Conservation (phyloP, 2,329 filamentous ascomycete species). For the Cyanodermella asteris region DNA sequence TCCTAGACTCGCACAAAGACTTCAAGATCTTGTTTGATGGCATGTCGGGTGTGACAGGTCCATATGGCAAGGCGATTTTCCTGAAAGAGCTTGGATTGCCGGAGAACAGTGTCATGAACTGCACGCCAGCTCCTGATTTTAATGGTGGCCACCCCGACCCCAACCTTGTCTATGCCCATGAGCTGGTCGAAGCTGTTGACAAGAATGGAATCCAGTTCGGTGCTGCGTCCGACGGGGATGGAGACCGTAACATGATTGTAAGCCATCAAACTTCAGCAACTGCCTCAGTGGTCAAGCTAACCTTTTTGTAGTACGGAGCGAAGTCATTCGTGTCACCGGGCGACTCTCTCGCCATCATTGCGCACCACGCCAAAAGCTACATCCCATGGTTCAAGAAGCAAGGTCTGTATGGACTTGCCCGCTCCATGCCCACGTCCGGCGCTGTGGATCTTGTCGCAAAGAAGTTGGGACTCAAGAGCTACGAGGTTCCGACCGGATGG, state of each 20-base stretch:
- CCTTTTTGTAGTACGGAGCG: too few species aligned
- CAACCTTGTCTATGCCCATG: conserved; percentile 91
- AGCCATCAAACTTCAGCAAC: too few species aligned
- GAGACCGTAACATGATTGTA: conserved; percentile 99
- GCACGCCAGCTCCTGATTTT: conserved; percentile 79
- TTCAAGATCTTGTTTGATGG: conserved; percentile 97
- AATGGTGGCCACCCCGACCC: conserved; percentile 93
- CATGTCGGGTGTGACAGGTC: conserved; percentile 82
- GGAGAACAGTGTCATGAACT: conserved; percentile 66
- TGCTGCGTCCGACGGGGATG: conserved; percentile 87
- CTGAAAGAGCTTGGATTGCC: conserved; percentile 76
- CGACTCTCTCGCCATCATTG: conserved; percentile 93
- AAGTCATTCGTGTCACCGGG: conserved; percentile 92
- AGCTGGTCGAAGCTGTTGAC: conserved; percentile 82
- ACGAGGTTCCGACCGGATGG: conserved; percentile 97
- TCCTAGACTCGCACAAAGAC: conserved; percentile 66
- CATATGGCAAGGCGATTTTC: conserved; percentile 88
- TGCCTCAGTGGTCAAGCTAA: too few species aligned
- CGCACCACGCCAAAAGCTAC: conserved; percentile 82
- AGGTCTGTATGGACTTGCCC: conserved; percentile 82
- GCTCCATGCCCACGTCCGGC: conserved; percentile 92
- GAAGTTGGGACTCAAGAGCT: conserved; percentile 74
- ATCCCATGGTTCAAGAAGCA: conserved; percentile 98
- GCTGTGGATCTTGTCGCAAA: conserved; percentile 91
- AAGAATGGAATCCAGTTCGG: conserved; percentile 84